Evolutionary conservation across 176 grass and related monocot genomes (phyloP), one percentile per base, ranked within the genome.

Genomic region (Themeda triandra): DNA sequence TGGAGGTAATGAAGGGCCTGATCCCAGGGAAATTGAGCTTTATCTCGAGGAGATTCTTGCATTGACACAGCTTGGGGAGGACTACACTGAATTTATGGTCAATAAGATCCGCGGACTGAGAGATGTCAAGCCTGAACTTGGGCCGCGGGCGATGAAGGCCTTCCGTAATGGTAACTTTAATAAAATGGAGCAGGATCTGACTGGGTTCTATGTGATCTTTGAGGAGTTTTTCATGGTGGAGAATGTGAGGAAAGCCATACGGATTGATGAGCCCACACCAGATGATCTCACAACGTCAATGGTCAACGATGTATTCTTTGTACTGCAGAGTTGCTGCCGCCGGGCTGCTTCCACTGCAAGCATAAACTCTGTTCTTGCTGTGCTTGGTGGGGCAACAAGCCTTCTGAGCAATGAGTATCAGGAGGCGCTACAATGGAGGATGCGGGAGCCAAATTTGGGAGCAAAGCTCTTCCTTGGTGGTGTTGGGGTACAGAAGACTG

Each of bases 151-250:
- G 4, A 95, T 90, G 30, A 98, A 93, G 49, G 87, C 93, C 9
- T 89, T 95, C 76, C 90, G 86, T 46, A 95, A 87, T 66, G 91
- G 96, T 49, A 98, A 83, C 76, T 95, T 98, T 21, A 90, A 76
- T 51, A 95, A 89, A 80, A 87, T 85, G 83, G 91, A 89, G 67
- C 89, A 94, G 64, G 93, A 95, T 83, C 78, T 95, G 37, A 95
- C 91, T 46, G 93, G 93, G n/a, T 98, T 92, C 73, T 95, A 95
- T 63, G 81, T 98, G 49, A 95, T 98, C 58, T 87, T 95, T 69
- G 96, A 98, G 81, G 96, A 98, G 81, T 98, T 98, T 84, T 95
- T 95, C 83, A 98, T 98, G 96, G 93, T 98, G 48, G 91, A 93
- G 84, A 98, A 98, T 85, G 88, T 98, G 76, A 93, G 96, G 83